Base-by-base conservation (phyloP, 176 grass and related monocot genomes). In the Eleusine indica region DNA sequence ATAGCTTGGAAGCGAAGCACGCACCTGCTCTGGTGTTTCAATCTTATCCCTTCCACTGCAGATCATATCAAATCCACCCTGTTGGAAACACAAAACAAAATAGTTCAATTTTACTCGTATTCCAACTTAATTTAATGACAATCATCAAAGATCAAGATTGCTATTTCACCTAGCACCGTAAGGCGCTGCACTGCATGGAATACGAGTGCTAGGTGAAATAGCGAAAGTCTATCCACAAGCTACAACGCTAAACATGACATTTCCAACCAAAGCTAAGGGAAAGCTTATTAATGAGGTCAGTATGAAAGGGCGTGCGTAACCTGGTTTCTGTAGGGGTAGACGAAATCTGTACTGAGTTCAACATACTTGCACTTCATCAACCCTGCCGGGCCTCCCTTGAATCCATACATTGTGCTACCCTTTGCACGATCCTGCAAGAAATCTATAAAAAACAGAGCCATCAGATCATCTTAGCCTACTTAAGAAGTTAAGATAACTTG, bases 41-140 rank as follows among this genome's bases (percentile, higher is more conserved):
- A 96, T 99, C 81, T 99, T 99, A 81, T 99, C 97, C 86, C 97
- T 96, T 86, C 97, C 97, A 75, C 97, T 99, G 84, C 97, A 99
- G 73, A 99, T 99, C 93, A 99, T 99, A 71, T 99, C 97, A 67
- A 99, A 99, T 79, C 97, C 97, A 28, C 97, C 97, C 97, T 98
- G 64, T 87, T 39, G 81, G 46, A 28, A 35, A 75, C 30, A 71
- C 0, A 28, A 73, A 37, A 52, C 0, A 57, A 10, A 54, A 14
- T 5, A 18, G 3, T 30, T 35, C 2, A 35, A 35, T 17, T 74
- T 74, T 60, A 3, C 18, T 57, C 51, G 9, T 57, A n/a, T 58
- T n/a, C 4, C 18, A 58, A 58, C 14, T 5, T n/a, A 61, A 19
- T 60, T 76, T 15, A 16, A 42, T 42, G 32, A 35, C 7, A 28